Base-by-base conservation (phyloP, 228 moss, liverwort and hornwort species). In the Sphagnum magellanicum region DNA sequence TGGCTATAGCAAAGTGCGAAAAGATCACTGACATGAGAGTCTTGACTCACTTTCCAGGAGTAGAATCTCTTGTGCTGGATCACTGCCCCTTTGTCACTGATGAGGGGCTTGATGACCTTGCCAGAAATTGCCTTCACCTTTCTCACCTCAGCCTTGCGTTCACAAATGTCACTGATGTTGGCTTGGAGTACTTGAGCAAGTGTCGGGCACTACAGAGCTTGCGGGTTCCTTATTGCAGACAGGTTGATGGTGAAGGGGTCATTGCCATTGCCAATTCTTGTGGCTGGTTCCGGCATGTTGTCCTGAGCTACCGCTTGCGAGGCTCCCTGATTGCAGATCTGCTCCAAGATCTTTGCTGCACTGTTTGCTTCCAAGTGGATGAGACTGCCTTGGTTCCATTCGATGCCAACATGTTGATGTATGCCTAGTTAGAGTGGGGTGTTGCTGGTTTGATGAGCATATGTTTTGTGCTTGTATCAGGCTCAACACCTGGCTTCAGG, bases 301-400 rank as follows among this genome's bases (percentile, higher is more conserved):
- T 81, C 60, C 73, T 93, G 77, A 91, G 91, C 74, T 80, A 89
- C 68, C 83, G 81, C 52, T 89, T 93, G 46, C 85, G 85, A 32
- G 78, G 78, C 52, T 83, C 90, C 13, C 70, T 77, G 6, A 88
- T 73, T 76, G 73, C 77, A 65, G 81, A 85, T 65, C 71, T 65
- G 32, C 83, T 90, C 0, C 81, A 80, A 70, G 80, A 85, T 74
- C 81, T 83, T 66, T 85, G 79, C 52, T 93, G 90, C 81, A 78
- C 79, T 63, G 79, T 89, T 8, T 67, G 75, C 55, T 81, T 91
- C 67, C 91, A 93, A 79, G 82, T 89, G 85, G 91, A 91, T 77
- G 91, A 93, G 76, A 87, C 71, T 83, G 91, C 93, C 16, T 72
- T 89, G 49, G 89, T 93, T 69, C 89, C 87, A 49, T 91, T 87